Percentiles rank a stretch among this genome's conserved stretches.
Conservation (phyloP, 805 yeast species). For the Wickerhamiella nectarea region DNA sequence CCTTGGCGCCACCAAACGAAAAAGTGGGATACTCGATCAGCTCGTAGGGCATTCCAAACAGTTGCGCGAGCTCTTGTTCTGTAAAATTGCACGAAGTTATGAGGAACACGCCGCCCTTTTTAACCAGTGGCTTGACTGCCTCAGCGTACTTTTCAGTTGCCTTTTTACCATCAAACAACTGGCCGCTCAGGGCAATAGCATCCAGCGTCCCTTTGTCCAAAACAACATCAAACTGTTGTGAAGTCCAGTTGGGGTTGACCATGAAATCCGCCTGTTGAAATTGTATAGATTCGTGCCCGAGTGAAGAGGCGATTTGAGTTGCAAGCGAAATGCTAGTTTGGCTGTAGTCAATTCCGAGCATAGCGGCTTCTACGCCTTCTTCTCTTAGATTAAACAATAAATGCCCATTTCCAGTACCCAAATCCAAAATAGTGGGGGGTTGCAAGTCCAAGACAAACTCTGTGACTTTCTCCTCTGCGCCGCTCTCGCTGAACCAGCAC, state of each 20-base stretch:
- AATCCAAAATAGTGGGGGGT: conserved; percentile 42
- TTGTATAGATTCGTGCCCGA: conserved; percentile 22
- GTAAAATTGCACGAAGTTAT: conserved; percentile 94
- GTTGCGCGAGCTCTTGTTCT: conserved; percentile 49
- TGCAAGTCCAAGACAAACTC: conserved; percentile 42
- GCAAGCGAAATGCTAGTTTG: conserved; percentile 71
- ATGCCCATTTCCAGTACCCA: conserved; percentile 97
- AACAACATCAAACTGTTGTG: conserved; percentile 49
- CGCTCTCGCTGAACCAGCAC: conserved; percentile 92
- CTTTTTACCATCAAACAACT: conserved; percentile 31
- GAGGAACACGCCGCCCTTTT: conserved; percentile 43
- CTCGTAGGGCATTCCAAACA: conserved; percentile 44
- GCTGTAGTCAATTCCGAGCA: conserved; percentile 79
- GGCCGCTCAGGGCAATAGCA: conserved; percentile 80
- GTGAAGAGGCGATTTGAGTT: conserved; percentile 34
- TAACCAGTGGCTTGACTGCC: conserved; percentile 45
- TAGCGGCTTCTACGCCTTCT: conserved; percentile 38
- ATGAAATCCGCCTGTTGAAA: conserved; percentile 66
- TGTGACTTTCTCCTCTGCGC: conserved; percentile 78
- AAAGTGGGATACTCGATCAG: conserved; percentile 65
- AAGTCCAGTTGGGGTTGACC: conserved; percentile 28
- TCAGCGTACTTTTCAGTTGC: conserved; percentile 38
- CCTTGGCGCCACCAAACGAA: conserved; percentile 79
- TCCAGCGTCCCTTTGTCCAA: conserved; percentile 93
- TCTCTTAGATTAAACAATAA: conserved; percentile 62